phyloP scores from a whole-genome alignment of 805 yeast species.

The Scheffersomyces lignosus region DNA sequence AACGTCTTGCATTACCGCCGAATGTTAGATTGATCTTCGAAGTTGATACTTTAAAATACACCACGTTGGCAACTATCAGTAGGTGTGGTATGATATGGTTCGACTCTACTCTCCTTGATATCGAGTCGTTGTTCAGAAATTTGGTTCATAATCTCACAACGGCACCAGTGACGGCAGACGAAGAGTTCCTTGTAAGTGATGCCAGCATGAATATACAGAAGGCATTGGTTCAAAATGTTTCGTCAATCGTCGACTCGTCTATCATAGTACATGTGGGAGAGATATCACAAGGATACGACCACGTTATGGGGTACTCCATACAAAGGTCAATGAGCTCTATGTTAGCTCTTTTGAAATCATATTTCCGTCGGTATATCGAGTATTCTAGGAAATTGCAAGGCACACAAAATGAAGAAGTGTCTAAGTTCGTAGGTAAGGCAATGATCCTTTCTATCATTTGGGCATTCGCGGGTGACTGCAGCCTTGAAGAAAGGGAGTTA shows the following conservation, averaged over 20 bases:
- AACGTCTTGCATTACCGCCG: constrained; percentile 65
- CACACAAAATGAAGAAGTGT: constrained; percentile 21
- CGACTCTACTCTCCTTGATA: constrained; percentile 31
- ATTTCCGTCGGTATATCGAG: constrained; percentile 24
- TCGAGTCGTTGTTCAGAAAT: constrained; percentile 14
- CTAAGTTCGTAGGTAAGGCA: constrained; percentile 30
- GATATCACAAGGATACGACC: constrained; percentile 32
- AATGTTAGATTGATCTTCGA: constrained; percentile 75
- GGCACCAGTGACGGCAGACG: constrained; percentile 6
- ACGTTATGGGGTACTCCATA: constrained; percentile 51
- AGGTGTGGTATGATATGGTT: constrained; percentile 90
- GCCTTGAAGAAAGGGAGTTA: constrained; percentile 31
- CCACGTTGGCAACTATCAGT: constrained; percentile 91
- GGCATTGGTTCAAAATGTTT: constrained; percentile 8
- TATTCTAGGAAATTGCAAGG: constrained; percentile 8
- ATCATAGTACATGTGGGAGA: neutral
- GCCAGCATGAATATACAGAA: constrained; percentile 10
- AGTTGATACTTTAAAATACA: constrained; percentile 59
- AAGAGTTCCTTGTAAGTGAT: constrained; percentile 6
- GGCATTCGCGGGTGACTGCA: constrained; percentile 65
- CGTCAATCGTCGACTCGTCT: neutral
- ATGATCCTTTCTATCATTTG: constrained; percentile 48
- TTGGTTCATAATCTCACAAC: constrained; percentile 16
- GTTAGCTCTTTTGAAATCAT: constrained; percentile 37
- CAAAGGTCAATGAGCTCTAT: constrained; percentile 40